Evolutionary conservation across 306 rosid genomes (phyloP).

Genomic region (Sicyos edulis): DNA sequence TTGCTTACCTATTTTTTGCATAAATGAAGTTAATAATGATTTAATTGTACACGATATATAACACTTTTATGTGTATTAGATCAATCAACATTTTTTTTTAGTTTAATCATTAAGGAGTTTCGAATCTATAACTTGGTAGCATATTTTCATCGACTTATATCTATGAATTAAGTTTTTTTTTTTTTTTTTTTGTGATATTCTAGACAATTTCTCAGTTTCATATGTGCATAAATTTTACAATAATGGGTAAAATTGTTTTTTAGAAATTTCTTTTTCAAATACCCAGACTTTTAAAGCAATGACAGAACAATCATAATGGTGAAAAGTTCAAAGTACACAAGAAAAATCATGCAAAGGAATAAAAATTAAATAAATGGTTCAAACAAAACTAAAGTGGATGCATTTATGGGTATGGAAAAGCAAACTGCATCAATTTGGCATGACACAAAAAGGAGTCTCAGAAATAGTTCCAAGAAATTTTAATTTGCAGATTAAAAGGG

Average conservation of each 20-base stretch:
- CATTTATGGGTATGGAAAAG: not conserved
- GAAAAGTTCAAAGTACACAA: constrained; percentile 15
- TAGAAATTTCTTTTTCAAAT: not conserved
- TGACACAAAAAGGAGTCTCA: not conserved
- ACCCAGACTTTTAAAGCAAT: not conserved
- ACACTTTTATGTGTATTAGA: too few relatives aligned
- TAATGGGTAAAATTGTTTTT: not conserved
- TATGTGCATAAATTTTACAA: not conserved
- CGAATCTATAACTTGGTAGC: too few relatives aligned
- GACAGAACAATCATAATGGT: constrained; percentile 15
- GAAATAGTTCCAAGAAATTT: not conserved
- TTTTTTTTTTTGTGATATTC: not conserved
- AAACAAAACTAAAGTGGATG: not conserved
- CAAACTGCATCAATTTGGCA: not conserved
- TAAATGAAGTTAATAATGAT: too few relatives aligned
- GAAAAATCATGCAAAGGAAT: not conserved
- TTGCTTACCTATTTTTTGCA: too few relatives aligned
- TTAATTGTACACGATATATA: too few relatives aligned
- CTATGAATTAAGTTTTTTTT: not conserved
- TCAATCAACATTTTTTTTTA: not conserved
- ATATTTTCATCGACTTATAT: too few relatives aligned
- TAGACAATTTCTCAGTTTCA: not conserved
- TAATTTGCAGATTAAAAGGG: not conserved
- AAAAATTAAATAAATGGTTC: not conserved
- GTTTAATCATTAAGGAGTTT: too few relatives aligned